Evolutionary conservation across 1,284 basidiomycete species (phyloP), one percentile per base, ranked within the genome.

Genomic region (Melampsora larici-populina): DNA sequence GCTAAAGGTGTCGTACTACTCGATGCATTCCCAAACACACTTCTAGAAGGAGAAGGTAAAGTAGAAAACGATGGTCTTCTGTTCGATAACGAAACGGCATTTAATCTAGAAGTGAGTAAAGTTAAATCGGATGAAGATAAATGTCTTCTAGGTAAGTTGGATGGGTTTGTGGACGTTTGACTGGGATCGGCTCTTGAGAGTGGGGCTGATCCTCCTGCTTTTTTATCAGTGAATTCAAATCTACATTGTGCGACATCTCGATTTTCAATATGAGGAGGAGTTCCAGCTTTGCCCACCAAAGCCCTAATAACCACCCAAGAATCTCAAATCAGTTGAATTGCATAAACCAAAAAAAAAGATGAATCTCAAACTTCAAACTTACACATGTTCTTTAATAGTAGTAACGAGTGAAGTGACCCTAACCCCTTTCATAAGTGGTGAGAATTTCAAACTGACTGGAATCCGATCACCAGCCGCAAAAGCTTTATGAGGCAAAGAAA

Each of bases 401-500:
- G 90, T 91, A 33, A 86, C 86, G 33, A 95, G 87, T 70, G 85
- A 88, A 3, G 89, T 84, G 13, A 97, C 90, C 60, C 87, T 86
- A 6, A 92, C 90, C 15, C 94, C 94, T 84, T 97, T 97, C 55
- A 88, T 86, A 13, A 96, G 86, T 0, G 94, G 94, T 70, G 89
- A 89, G 83, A 96, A 92, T 84, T 95, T 96, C 84, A 93, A 87
- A 26, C 91, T 86, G 0, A 92, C 90, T 0, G 90, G 90, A 75
- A 96, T 86, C 18, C 87, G 88, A 84, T 96, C 93, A 6, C 94
- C 93, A 0, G 90, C 91, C 0, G 93, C 92, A 89, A 92, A 97
- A 0, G 94, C 94, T 83, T 92, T 93, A n/a, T 65, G 72, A 26
- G 72, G 72, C 33, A 75, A 51, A 11, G 81, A 82, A 66, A 83